A percentile compares a stretch with the other conserved stretches of the same genome.
Conservation (phyloP, 495 filamentous ascomycete genomes). For the Neohortaea acidophila region DNA sequence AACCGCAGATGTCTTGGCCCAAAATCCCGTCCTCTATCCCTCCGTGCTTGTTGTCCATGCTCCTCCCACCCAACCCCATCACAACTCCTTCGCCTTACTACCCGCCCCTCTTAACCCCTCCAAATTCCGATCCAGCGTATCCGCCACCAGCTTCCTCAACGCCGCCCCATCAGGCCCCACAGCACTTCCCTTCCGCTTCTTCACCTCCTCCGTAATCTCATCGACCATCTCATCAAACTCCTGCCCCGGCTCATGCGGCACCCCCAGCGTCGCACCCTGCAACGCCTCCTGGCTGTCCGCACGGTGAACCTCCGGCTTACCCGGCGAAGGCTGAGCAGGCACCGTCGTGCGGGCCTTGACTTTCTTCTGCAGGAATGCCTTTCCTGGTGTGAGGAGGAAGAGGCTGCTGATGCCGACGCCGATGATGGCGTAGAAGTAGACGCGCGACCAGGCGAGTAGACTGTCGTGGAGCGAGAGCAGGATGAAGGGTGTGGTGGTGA, state of each 20-base stretch:
- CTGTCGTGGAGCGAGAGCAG: conserved; percentile 54
- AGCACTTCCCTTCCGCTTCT: conserved; percentile 34
- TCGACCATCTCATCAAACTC: conserved; percentile 67
- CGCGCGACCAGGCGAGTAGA: conserved; percentile 58
- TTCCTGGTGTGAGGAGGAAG: conserved; percentile 71
- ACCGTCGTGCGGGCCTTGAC: conserved; percentile 42
- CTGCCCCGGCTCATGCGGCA: conserved; percentile 57
- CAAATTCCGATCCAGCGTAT: no score
- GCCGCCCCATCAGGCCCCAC: conserved; percentile 11
- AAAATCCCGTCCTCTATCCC: no score
- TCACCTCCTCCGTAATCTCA: conserved; percentile 59
- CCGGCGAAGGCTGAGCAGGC: conserved; percentile 20
- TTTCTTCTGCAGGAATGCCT: conserved; percentile 39
- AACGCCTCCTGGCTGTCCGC: conserved; percentile 20
- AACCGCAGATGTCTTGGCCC: no score
- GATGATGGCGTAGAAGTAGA: conserved; percentile 78
- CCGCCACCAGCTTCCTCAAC: conserved; percentile 14
- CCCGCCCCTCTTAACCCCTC: no score
- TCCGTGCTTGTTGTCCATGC: no score
- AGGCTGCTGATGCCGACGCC: conserved; percentile 46
- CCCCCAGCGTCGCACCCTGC: conserved; percentile 47
- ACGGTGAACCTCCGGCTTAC: conserved; percentile 13
- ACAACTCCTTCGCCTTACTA: no score
- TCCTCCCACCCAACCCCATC: no score
- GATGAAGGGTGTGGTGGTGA: conserved; percentile 69